Evolutionary conservation across 148 eudicot species (phyloP), one percentile per base, ranked within the genome.

Genomic region (Talinum fruticosum): DNA sequence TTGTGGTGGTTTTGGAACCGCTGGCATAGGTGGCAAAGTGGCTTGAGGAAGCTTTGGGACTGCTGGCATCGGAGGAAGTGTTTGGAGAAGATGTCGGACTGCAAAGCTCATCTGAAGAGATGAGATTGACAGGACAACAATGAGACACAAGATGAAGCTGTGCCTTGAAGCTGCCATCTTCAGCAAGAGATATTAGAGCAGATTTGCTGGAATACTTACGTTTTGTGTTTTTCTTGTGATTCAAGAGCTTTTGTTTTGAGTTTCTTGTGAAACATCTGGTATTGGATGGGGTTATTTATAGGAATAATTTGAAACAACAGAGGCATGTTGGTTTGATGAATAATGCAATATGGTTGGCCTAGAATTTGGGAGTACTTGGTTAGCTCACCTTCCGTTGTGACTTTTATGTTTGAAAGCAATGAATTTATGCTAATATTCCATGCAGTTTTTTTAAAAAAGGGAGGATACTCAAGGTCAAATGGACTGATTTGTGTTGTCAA

Each of bases 31-130:
- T 18, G 84, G 81, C 38, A 82, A 47, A 21, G 81, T 66, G 2
- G 67, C 75, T 69, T 80, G 78, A 33, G 83, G 73, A 28, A 47
- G 68, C 30, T 75, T 75, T 8, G 84, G 84, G 62, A 82, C 45
- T 53, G 77, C 73, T 57, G 80, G 78, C 74, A 82, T 74, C 26
- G 79, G 71, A 4, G 87, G 78, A 21, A 71, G 64, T 10, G 77
- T 75, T 34, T 83, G 87, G 21, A 78, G 80, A 62, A 82, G 87
- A 23, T 78, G 76, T 6, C 78, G 79, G 28, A 61, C 87, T 65
- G 85, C 83, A 53, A 29, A 64, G 71, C 80, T 72, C 66, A 57
- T 59, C 24, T 83, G 24, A 71, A 77, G 36, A 73, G 71, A 73
- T 26, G 85, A 83, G 73, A 85, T 23, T 15, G 84, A 68, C 29